These are phyloP conservation scores for Malania oleifera DNA, from an alignment of 164 flowering plant genomes.

Conservation along the genomic window DNA sequence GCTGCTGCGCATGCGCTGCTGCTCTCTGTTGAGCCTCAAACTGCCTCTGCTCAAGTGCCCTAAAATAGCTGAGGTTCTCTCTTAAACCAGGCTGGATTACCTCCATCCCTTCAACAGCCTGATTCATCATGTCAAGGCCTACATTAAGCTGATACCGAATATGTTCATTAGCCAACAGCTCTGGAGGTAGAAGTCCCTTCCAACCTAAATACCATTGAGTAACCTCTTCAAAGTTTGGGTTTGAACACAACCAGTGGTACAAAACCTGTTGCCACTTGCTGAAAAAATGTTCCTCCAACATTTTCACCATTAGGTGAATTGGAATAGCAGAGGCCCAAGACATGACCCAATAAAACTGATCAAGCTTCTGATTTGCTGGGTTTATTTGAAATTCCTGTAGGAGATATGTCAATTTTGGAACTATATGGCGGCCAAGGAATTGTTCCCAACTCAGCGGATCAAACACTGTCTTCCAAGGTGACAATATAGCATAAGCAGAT, in stretches of 20 bases:
- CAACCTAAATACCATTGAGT: conserved; percentile 78
- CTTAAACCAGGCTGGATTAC: conserved; percentile 75
- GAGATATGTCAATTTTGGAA: conserved; percentile 64
- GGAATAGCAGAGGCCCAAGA: conserved; percentile 80
- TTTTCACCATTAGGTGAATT: conserved; percentile 69
- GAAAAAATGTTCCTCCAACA: conserved; percentile 78
- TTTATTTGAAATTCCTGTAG: conserved; percentile 76
- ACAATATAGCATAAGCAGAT: conserved; percentile 69
- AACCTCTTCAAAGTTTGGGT: conserved; percentile 80
- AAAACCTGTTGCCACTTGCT: conserved; percentile 83
- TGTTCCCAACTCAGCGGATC: conserved; percentile 87
- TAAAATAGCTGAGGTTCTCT: conserved; percentile 71
- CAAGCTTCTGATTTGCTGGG: conserved; percentile 75
- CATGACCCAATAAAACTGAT: conserved; percentile 75
- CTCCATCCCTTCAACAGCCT: conserved; percentile 67
- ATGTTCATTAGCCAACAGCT: conserved; percentile 71
- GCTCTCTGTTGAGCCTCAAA: conserved; percentile 75
- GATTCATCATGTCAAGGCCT: conserved; percentile 84
- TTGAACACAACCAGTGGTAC: conserved; percentile 80
- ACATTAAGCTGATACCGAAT: conserved; percentile 57
- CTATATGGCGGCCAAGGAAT: conserved; percentile 61
- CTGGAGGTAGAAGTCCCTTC: conserved; percentile 65
- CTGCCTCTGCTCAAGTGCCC: conserved; percentile 76
- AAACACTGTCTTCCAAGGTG: conserved; percentile 92
- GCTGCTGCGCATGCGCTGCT: conserved; percentile 48